These are phyloP conservation scores for Penstemon newberryi DNA, from an alignment of 257 asterid genomes.

Conservation along the genomic window DNA sequence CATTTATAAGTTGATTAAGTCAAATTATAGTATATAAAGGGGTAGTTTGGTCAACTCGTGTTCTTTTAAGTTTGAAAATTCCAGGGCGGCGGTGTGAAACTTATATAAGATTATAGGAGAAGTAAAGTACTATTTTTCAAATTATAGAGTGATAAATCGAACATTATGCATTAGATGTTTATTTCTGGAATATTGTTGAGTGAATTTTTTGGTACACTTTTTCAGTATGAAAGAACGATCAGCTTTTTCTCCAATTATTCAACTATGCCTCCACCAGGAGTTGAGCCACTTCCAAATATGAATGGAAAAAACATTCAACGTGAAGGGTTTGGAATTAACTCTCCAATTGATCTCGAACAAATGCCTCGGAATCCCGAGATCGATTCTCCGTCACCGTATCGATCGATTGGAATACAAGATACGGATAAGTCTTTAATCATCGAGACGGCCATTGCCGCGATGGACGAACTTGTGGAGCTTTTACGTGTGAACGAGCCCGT, in stretches of 20 bases:
- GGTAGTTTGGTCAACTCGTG: too few relatives aligned
- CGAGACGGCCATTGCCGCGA: conserved; percentile 44
- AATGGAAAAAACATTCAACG: conserved; percentile 18
- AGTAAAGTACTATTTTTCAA: too few relatives aligned
- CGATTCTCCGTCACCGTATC: conserved; percentile 4
- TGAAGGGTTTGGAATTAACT: conserved; percentile 26
- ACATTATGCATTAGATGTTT: neutral
- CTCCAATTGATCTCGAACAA: conserved; percentile 22
- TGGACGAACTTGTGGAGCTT: conserved; percentile 57
- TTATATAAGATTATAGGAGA: too few relatives aligned
- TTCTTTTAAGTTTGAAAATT: too few relatives aligned
- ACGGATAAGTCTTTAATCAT: conserved; percentile 37
- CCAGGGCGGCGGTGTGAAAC: too few relatives aligned
- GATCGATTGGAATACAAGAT: conserved; percentile 29
- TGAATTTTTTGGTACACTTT: neutral
- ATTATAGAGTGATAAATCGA: too few relatives aligned
- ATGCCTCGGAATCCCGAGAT: conserved; percentile 20
- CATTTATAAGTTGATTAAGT: too few relatives aligned
- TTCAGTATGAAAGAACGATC: conserved; percentile 44
- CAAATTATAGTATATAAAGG: too few relatives aligned
- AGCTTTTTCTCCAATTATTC: conserved; percentile 34
- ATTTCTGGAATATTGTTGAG: neutral
- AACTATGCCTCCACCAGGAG: conserved; percentile 15
- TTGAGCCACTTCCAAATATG: conserved; percentile 18
- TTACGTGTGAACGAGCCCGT: conserved; percentile 54